Conservation (phyloP, 345 rosid species). For the Salix viminalis region DNA sequence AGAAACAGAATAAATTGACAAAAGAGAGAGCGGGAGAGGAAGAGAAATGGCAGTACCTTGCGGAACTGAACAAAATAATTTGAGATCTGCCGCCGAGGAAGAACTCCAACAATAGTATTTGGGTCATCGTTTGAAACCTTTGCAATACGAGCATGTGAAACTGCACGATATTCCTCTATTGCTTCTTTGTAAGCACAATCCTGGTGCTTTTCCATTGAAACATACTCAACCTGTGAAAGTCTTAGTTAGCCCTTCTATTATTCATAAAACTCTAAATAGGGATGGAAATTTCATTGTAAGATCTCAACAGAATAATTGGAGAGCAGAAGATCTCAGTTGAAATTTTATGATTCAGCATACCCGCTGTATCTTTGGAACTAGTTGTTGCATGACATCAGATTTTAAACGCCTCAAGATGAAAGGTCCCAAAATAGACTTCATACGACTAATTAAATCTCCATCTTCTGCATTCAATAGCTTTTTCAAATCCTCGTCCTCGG, state of each 20-base stretch:
- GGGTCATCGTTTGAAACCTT: conserved; percentile 49
- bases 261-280: neutral
- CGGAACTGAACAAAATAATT: conserved; percentile 92
- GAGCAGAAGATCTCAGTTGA: neutral
- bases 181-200: conserved; percentile 81
- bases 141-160: conserved; percentile 60
- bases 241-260: conserved; percentile 9
- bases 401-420: conserved; percentile 92
- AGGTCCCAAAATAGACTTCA: conserved; percentile 95
- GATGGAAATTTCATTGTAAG: neutral
- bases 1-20: neutral
- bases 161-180: conserved; percentile 82
- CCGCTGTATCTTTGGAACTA: conserved; percentile 86
- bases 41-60: conserved; percentile 44
- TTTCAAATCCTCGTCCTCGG: conserved; percentile 87
- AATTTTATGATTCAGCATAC: conserved; percentile 29
- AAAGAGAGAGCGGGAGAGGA: neutral
- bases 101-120: conserved; percentile 43
- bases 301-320: neutral
- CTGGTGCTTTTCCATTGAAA: conserved; percentile 70
- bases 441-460: conserved; percentile 66
- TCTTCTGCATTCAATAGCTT: conserved; percentile 82
- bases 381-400: conserved; percentile 97
- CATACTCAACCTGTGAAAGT: conserved; percentile 75
- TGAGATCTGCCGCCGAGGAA: conserved; percentile 84